Evolutionary conservation across 805 yeast genomes (phyloP).

Genomic region (Starmerella apicola): DNA sequence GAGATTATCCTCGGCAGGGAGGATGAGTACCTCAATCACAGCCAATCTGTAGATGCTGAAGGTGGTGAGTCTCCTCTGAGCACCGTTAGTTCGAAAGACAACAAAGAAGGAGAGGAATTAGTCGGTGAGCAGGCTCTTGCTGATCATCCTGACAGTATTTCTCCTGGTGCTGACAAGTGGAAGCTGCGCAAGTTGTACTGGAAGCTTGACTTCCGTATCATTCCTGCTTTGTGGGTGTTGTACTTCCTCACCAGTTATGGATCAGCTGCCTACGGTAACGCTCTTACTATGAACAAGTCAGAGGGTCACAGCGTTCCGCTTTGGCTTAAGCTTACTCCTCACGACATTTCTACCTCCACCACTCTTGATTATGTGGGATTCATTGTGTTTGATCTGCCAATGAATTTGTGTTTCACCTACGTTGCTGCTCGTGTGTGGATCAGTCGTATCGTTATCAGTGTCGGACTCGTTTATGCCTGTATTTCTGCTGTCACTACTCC

Average conservation of each 20-base stretch:
- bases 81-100: too few relatives aligned
- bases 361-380: slow-evolving; percentile 76
- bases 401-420: slow-evolving; percentile 74
- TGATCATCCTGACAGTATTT: neutral
- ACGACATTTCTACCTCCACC: slow-evolving; percentile 58
- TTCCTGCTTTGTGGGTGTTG: slow-evolving; percentile 71
- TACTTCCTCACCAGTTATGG: slow-evolving; percentile 75
- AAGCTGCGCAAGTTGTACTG: slow-evolving; percentile 29
- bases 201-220: slow-evolving; percentile 54
- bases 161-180: neutral
- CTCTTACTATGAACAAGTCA: slow-evolving; percentile 63
- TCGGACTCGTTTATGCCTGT: slow-evolving; percentile 68
- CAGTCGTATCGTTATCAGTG: slow-evolving; percentile 60
- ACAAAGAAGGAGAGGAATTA: too few relatives aligned
- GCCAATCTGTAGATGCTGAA: neutral
- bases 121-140: too few relatives aligned
- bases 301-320: slow-evolving; percentile 49
- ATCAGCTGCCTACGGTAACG: slow-evolving; percentile 59
- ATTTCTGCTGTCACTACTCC: slow-evolving; percentile 45
- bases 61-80: neutral
- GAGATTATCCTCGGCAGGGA: neutral
- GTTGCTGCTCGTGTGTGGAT: slow-evolving; percentile 80
- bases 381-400: slow-evolving; percentile 75
- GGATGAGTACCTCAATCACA: neutral
- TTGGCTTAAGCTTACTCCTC: slow-evolving; percentile 38